phyloP scores from a whole-genome alignment of 148 eudicot species.

The Fagopyrum homotropicum region DNA sequence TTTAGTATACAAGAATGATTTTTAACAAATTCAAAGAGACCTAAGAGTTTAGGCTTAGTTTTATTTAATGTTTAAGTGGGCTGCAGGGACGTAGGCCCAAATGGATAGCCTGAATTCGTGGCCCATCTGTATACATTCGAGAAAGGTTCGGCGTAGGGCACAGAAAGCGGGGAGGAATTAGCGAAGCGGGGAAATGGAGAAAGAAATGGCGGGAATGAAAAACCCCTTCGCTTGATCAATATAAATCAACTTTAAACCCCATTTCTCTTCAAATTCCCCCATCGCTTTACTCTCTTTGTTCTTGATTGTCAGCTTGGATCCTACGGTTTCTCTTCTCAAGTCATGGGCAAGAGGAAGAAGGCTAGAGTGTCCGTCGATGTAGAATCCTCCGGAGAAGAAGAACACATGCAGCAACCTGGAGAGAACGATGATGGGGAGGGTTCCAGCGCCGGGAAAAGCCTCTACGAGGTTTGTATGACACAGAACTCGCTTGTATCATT shows the following conservation, averaged over 20 bases:
- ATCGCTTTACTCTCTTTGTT: background rate
- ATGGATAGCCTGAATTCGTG: background rate
- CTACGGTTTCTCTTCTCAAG: background rate
- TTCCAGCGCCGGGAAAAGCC: slow-evolving; percentile 1
- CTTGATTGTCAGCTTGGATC: background rate
- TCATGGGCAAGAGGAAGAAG: slow-evolving; percentile 11
- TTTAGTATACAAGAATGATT: no score
- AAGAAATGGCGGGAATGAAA: slow-evolving; percentile 43
- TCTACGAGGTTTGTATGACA: slow-evolving; percentile 7
- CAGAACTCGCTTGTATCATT: background rate
- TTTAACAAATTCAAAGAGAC: no score
- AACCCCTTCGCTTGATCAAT: background rate
- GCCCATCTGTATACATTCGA: background rate
- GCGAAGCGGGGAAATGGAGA: slow-evolving; percentile 11
- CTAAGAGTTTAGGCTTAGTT: no score
- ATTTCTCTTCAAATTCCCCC: background rate
- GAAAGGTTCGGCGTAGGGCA: slow-evolving; percentile 3
- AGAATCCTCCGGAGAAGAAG: slow-evolving; percentile 6
- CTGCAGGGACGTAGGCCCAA: background rate
- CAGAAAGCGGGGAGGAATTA: slow-evolving; percentile 4
- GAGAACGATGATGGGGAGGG: background rate
- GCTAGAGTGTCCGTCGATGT: slow-evolving; percentile 5
- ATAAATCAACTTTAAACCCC: background rate
- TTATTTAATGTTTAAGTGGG: background rate
- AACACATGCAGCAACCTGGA: background rate